Conservation (phyloP, 768 basidiomycete species). For the Xanthoconium stramineum region DNA sequence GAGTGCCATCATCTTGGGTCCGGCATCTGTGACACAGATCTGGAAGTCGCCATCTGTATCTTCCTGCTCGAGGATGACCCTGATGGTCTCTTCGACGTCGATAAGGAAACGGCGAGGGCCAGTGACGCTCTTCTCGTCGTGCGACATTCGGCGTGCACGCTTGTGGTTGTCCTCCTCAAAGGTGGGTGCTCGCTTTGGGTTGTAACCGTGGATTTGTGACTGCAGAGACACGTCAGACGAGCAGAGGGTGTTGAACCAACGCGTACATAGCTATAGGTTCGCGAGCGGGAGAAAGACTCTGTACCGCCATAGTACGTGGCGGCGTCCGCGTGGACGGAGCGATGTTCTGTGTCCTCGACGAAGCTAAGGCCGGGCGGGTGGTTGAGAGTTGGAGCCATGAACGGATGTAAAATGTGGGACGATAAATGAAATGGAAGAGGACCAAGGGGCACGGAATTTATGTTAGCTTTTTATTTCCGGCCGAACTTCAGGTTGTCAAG, state of each 20-base stretch:
- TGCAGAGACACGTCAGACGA: slow-evolving; percentile 28
- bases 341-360: slow-evolving; percentile 54
- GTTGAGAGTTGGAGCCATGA: slow-evolving; percentile 62
- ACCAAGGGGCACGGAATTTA: slow-evolving; percentile 17
- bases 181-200: slow-evolving; percentile 63
- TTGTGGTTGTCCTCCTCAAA: slow-evolving; percentile 78
- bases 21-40: slow-evolving; percentile 94
- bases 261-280: slow-evolving; percentile 85
- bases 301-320: slow-evolving; percentile 79
- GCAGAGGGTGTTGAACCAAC: slow-evolving; percentile 1
- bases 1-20: slow-evolving; percentile 93
- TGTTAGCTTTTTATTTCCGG: slow-evolving; percentile 14
- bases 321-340: slow-evolving; percentile 61
- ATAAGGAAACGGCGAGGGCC: slow-evolving; percentile 89
- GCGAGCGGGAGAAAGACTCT: slow-evolving; percentile 74
- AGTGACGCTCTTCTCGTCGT: slow-evolving; percentile 83
- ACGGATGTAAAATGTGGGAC: background rate
- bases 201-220: slow-evolving; percentile 72
- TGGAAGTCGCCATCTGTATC: slow-evolving; percentile 97
- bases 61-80: slow-evolving; percentile 94
- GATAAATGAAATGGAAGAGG: background rate
- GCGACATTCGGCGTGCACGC: slow-evolving; percentile 79
- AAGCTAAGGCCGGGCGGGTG: slow-evolving; percentile 67
- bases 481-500: background rate
- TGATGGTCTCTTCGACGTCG: slow-evolving; percentile 97